Evolutionary conservation across 805 yeast genomes (phyloP), one percentile per base, ranked within the genome.

Genomic region (Monosporozyma siamensis): DNA sequence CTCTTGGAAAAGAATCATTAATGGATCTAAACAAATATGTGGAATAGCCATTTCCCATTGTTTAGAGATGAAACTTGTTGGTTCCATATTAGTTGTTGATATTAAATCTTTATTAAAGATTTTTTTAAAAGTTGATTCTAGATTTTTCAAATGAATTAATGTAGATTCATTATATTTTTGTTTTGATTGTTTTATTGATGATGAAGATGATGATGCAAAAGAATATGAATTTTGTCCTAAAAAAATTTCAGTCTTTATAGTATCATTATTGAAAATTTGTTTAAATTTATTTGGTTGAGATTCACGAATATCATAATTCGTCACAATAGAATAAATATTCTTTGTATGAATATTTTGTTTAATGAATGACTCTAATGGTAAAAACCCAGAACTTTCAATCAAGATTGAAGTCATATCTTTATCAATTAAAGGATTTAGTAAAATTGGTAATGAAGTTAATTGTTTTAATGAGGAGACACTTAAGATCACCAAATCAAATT

Each of bases 1-100:
- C 42, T 74, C 72, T 60, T 86, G 95, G 54, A 88, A 80, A 8
- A 84, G 54, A 18, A 87, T 70, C 27, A 86, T 67, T 39, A 86
- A 65, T 4, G 94, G 85, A 59, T 81, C 82, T 54, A 87, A 75
- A n/a, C 86, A 79, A 36, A 86, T 75, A 42, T 77, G 72, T 11
- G 92, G 82, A 42, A 86, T 70, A 1, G 90, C 88, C 43, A 82
- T 69, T 58, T 79, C 80, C 95, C 95, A 87, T 62, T 86, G 92
- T 52, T 78, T 78, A 8, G 79, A 74, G 60, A 73, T 64, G 53
- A 75, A 81, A 48, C 77, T 84, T 44, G 70, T 9, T 14, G 44
- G 40, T 14, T 53, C 44, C 18, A 43, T 32, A 26, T 52, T 47
- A 43, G 54, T 51, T n/a, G 44, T 32, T 63, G 30, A 77, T 67